Conservation (phyloP, 306 rosid genomes). For the Begonia loranthoides region DNA sequence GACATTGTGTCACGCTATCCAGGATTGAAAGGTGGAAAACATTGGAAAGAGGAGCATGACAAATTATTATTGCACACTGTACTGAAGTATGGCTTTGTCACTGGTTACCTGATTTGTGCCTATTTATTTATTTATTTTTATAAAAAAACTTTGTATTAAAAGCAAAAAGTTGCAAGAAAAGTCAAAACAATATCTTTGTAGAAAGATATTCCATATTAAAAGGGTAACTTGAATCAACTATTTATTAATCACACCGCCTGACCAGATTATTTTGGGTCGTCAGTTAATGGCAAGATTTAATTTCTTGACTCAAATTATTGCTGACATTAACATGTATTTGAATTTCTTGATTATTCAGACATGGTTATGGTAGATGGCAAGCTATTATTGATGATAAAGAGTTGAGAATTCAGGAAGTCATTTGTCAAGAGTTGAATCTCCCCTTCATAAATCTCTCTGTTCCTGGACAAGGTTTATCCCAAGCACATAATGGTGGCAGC, state of each 20-base stretch:
- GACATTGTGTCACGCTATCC: constrained; percentile 63
- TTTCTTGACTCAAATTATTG: neutral
- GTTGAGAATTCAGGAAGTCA: constrained; percentile 73
- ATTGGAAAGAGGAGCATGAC: constrained; percentile 94
- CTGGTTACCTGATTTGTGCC: neutral
- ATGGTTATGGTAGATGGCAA: constrained; percentile 99
- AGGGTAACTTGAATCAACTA: too few relatives aligned
- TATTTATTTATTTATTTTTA: neutral
- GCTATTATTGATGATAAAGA: constrained; percentile 91
- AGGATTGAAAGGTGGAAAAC: constrained; percentile 68
- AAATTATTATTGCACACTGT: constrained; percentile 53
- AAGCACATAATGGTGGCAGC: constrained; percentile 48
- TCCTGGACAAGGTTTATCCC: constrained; percentile 51
- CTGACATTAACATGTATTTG: neutral
- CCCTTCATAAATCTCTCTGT: constrained; percentile 58
- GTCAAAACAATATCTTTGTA: too few relatives aligned
- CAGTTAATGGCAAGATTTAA: neutral
- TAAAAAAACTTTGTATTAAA: neutral
- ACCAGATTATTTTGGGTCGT: neutral
- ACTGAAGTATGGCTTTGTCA: constrained; percentile 50
- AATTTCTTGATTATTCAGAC: constrained; percentile 33
- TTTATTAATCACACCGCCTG: too few relatives aligned
- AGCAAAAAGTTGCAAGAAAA: too few relatives aligned
- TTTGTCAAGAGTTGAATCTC: constrained; percentile 94
- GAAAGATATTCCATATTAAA: too few relatives aligned